Base-by-base conservation (phyloP, 768 basidiomycete species). In the Boletus bicolor region DNA sequence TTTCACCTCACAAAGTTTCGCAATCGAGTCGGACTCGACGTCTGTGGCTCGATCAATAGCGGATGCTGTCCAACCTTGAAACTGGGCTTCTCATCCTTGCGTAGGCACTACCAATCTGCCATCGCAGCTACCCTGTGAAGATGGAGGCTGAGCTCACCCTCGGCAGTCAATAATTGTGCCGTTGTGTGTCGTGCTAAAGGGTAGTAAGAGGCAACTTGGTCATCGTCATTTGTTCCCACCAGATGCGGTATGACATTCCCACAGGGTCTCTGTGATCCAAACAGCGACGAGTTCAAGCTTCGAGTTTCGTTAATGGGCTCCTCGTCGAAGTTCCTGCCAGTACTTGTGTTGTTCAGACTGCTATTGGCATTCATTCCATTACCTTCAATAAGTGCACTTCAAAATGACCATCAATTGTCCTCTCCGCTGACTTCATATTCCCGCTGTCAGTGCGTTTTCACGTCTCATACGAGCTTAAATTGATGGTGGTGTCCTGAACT, bases 371-470 rank as follows among this genome's bases (percentile, higher is more conserved):
- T 79, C 12, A 74, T 80, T 4, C 76, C 79, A 11, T 62, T 86
- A 3, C 78, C 80, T 9, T 74, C 74, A 21, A 53, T 55, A 48
- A 53, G 39, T 39, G 62, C 74, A 7, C 73, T 95, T 9, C 80
- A 81, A 59, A 76, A 87, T 62, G 82, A 93, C 62, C 87, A 86
- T 44, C 87, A 91, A 65, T 75, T 97, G 17, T 82, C 87, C 0
- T 91, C 92, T 7, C 89, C 93, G 0, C 64, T 95, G 65, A 92
- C 91, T 5, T 86, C 89, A 9, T 87, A 87, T 68, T 74, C 84
- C 19, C 83, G 89, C 62, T 76, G 93, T 94, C 63, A 70, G 89
- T 75, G 53, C 9, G 14, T 39, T 45, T 59, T 39, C 24, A 12
- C 10, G 21, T 36, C 17, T 32, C 17, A 19, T 49, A 19, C 51